These are phyloP conservation scores for Neofusicoccum laricinum DNA, from an alignment of 2,329 filamentous ascomycete species.

Conservation along the genomic window DNA sequence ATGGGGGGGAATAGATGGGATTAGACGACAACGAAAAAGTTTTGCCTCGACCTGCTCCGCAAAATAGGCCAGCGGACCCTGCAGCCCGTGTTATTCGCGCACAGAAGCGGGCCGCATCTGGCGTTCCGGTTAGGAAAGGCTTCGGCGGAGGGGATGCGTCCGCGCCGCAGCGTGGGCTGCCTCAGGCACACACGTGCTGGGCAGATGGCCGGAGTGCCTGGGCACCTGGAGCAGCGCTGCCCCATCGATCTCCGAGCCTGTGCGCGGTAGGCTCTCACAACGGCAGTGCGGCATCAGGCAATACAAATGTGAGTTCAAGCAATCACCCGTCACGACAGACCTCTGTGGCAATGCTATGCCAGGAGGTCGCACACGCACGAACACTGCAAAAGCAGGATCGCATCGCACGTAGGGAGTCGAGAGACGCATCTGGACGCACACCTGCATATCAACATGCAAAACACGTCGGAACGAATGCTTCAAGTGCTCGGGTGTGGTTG, in stretches of 20 bases:
- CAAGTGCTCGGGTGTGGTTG: not conserved
- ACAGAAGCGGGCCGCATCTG: not conserved
- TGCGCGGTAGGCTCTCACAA: too few relatives aligned
- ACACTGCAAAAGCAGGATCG: too few relatives aligned
- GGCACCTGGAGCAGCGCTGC: too few relatives aligned
- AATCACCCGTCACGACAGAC: too few relatives aligned
- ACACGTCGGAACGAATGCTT: not conserved
- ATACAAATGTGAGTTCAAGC: too few relatives aligned
- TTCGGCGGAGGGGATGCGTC: conserved; percentile 7
- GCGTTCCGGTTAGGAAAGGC: not conserved
- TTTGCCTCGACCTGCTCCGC: not conserved
- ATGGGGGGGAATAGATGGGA: not conserved
- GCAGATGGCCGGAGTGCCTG: not conserved
- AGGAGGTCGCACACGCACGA: too few relatives aligned
- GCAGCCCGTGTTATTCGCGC: not conserved
- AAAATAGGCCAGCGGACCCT: not conserved
- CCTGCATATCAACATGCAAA: not conserved
- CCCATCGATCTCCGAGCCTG: too few relatives aligned
- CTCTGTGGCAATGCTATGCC: too few relatives aligned
- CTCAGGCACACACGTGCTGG: not conserved
- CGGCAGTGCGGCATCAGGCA: too few relatives aligned
- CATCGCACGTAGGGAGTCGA: too few relatives aligned
- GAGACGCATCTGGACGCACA: not conserved
- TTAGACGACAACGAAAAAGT: not conserved
- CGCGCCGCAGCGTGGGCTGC: not conserved